phyloP scores from a whole-genome alignment of 2,329 filamentous ascomycete species.

The Xenoacremonium recifei region DNA sequence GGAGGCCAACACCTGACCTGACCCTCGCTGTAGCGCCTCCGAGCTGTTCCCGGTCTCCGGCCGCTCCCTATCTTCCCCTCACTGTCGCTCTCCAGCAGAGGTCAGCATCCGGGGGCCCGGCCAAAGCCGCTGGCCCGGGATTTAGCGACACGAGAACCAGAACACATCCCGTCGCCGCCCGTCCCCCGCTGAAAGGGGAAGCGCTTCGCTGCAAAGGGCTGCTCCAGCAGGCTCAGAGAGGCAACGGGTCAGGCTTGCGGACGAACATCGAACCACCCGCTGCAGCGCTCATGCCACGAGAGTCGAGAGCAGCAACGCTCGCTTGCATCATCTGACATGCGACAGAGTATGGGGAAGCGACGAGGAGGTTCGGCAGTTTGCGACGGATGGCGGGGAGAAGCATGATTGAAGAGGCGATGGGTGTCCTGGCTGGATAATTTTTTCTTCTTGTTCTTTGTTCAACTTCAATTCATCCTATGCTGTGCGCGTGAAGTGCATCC shows the following conservation, averaged over 20 bases:
- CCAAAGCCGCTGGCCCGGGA: conserved; percentile 20
- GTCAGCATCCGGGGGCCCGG: conserved; percentile 13
- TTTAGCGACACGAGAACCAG: conserved; percentile 4
- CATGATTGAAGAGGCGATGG: too few species aligned
- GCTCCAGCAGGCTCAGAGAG: not conserved
- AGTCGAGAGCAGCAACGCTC: conserved; percentile 4
- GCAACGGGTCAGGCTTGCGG: conserved; percentile 12
- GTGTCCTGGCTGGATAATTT: too few species aligned
- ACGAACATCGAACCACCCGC: conserved; percentile 27
- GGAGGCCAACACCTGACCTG: not conserved
- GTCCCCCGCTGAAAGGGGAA: too few species aligned
- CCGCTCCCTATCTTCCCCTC: not conserved
- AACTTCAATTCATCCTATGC: too few species aligned
- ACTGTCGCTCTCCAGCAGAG: not conserved
- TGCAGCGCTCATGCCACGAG: conserved; percentile 22
- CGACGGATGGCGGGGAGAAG: too few species aligned
- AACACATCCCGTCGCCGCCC: too few species aligned
- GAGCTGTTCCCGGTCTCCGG: not conserved
- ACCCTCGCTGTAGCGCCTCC: not conserved
- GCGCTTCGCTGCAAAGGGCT: too few species aligned
- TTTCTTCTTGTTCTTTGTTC: too few species aligned
- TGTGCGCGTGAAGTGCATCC: too few species aligned
- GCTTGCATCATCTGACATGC: conserved; percentile 23
- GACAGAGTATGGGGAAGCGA: conserved; percentile 10
- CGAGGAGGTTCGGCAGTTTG: conserved; percentile 3